Percentiles rank a stretch among this genome's conserved stretches.
These are phyloP conservation scores for Penicillium sp. DNA, from an alignment of 2,329 filamentous ascomycete genomes.

Conservation along the genomic window DNA sequence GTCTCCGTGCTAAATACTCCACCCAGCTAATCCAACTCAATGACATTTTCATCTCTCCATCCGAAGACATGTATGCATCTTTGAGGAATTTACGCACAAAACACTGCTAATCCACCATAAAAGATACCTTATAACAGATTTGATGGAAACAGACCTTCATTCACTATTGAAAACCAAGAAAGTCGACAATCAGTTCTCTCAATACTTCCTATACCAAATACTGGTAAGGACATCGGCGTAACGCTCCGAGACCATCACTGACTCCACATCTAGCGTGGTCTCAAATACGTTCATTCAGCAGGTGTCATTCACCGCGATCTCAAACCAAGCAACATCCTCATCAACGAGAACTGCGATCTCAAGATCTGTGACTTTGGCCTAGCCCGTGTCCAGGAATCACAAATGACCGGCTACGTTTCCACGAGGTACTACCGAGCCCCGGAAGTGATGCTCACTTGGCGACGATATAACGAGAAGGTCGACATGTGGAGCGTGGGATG, in stretches of 20 bases:
- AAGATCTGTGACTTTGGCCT: slow-evolving; percentile 99
- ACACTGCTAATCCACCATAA: too few relatives aligned
- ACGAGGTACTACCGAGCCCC: slow-evolving; percentile 98
- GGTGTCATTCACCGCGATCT: slow-evolving; percentile 97
- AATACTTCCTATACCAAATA: slow-evolving; percentile 99
- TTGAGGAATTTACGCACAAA: too few relatives aligned
- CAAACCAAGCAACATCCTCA: slow-evolving; percentile 98
- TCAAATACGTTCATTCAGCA: slow-evolving; percentile 98
- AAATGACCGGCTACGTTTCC: slow-evolving; percentile 99
- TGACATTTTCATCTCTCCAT: slow-evolving; percentile 33
- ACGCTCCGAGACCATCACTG: slow-evolving; percentile 2
- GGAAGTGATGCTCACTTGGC: slow-evolving; percentile 99
- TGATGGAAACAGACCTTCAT: slow-evolving; percentile 93
- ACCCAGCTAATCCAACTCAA: slow-evolving; percentile 36
- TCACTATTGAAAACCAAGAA: slow-evolving; percentile 88
- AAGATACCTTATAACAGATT: slow-evolving; percentile 98
- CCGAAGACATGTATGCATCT: too few relatives aligned
- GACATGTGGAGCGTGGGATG: slow-evolving; percentile 99
- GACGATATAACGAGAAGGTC: slow-evolving; percentile 98
- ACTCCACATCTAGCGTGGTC: slow-evolving; percentile 65
- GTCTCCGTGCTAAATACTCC: too few relatives aligned
- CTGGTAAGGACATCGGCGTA: slow-evolving; percentile 63
- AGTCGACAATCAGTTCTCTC: slow-evolving; percentile 97
- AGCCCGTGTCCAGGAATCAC: slow-evolving; percentile 93
- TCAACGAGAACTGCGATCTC: slow-evolving; percentile 98